Evolutionary conservation across 2,329 filamentous ascomycete species (phyloP), one percentile per base, ranked within the genome.

Genomic region (Thermoascus crustaceus): DNA sequence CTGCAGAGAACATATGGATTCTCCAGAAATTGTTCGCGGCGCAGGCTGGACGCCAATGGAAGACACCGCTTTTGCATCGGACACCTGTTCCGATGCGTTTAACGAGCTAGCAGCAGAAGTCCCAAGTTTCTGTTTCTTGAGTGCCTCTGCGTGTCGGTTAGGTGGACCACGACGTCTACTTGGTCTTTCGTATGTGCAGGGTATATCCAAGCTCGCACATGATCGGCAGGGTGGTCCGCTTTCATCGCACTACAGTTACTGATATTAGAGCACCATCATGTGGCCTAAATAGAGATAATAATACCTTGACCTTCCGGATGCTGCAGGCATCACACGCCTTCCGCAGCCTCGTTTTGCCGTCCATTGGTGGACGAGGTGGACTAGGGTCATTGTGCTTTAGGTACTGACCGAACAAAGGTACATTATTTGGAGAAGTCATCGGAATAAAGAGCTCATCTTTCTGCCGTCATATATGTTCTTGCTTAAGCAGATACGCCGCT

Each of bases 181-280:
- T 17, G 76, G 76, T 43, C 78, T 66, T 31, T 78, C 69, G 53
- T 78, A 81, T 38, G 78, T 82, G 54, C 78, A 82, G 17, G 76
- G 76, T 32, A 82, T 80, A 42, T 80, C 76, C 44, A 82, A 65
- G 34, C 72, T 71, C 26, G 73, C 67, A 57, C 78, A 82, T 30
- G 77, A 77, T 52, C 72, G 66, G 61, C 78, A 82, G 30, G 78
- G 78, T 18, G 76, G 75, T n/a, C 76, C 76, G 25, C 68, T 68
- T 48, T 79, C 75, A 52, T 81, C 78, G 59, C 78, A 82, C 73
- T 80, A 42, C 34, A 30, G 20, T 22, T 32, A 38, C 11, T 26
- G 19, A 34, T 50, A 29, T 29, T 13, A 29, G 25, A 29, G 11
- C n/a, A 7, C 7, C 14, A 32, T 29, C 25, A 29, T 21, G n/a